A percentile compares a stretch with the other conserved stretches of the same genome.
phyloP scores from a whole-genome alignment of 2,329 filamentous ascomycete genomes.

The Phialophora chinensis region DNA sequence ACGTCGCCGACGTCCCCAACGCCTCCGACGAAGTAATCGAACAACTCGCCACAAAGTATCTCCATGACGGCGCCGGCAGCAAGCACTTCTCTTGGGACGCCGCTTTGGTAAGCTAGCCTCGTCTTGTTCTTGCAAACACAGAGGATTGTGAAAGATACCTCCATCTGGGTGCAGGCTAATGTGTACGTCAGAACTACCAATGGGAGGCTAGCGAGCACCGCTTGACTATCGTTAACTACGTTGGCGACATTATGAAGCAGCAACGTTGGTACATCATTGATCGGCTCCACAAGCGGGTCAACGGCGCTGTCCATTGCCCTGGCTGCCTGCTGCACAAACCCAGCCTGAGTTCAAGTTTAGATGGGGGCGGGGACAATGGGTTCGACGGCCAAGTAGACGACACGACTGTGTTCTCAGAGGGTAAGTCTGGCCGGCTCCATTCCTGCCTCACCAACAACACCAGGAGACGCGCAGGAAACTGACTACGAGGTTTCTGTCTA shows the following conservation, averaged over 20 bases:
- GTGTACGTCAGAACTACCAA: slow-evolving; percentile 11
- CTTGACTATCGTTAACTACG: slow-evolving; percentile 13
- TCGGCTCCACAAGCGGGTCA: slow-evolving; percentile 17
- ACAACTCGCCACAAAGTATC: slow-evolving; percentile 10
- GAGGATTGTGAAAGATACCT: neutral
- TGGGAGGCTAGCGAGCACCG: slow-evolving; percentile 24
- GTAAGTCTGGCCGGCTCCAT: neutral
- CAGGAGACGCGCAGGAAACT: neutral
- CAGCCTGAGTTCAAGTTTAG: neutral
- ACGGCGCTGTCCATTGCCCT: slow-evolving; percentile 17
- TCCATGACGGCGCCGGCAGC: slow-evolving; percentile 14
- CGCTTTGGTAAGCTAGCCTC: slow-evolving; percentile 14
- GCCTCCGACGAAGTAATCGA: slow-evolving; percentile 16
- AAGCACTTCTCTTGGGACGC: slow-evolving; percentile 17
- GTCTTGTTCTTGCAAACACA: neutral
- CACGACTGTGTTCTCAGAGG: neutral
- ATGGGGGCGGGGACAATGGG: neutral
- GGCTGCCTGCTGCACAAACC: slow-evolving; percentile 22
- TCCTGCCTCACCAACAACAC: neutral
- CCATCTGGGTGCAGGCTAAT: neutral
- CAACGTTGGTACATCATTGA: slow-evolving; percentile 27
- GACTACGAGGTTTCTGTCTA: slow-evolving; percentile 2
- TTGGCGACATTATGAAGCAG: slow-evolving; percentile 21
- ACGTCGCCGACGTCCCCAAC: slow-evolving; percentile 16
- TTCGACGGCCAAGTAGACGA: neutral